Conservation (phyloP, 495 filamentous ascomycete species). For the Daldinia grandis region DNA sequence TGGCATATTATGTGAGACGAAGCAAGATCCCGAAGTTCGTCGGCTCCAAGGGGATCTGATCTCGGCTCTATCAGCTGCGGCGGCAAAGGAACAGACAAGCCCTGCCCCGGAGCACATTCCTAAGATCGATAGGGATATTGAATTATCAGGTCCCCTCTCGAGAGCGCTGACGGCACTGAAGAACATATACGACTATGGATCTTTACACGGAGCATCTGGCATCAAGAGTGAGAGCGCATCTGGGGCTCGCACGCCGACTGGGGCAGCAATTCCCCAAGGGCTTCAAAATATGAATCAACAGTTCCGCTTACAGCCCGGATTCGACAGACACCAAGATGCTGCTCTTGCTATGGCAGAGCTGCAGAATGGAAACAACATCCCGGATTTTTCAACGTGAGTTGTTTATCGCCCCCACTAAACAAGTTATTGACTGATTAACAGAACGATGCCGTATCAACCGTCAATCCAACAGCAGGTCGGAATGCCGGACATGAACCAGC, state of each 20-base stretch:
- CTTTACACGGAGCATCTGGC: constrained; percentile 48
- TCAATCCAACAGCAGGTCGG: constrained; percentile 45
- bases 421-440: constrained; percentile 19
- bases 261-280: constrained; percentile 21
- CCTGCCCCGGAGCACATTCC: constrained; percentile 55
- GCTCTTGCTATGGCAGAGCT: constrained; percentile 65
- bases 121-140: constrained; percentile 61
- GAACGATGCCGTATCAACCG: constrained; percentile 42
- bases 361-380: constrained; percentile 55
- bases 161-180: constrained; percentile 61
- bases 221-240: constrained; percentile 55
- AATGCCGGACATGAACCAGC: constrained; percentile 49
- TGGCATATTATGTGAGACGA: constrained; percentile 69
- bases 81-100: constrained; percentile 60
- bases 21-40: constrained; percentile 62
- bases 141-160: constrained; percentile 62
- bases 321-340: constrained; percentile 62
- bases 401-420: background rate
- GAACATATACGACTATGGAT: constrained; percentile 67
- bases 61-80: constrained; percentile 62
- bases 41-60: constrained; percentile 65
- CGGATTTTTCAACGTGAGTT: constrained; percentile 48
- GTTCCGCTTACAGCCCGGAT: constrained; percentile 43
- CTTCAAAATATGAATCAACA: constrained; percentile 34
- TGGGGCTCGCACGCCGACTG: constrained; percentile 53